A percentile compares a stretch with the other conserved stretches of the same genome.
Evolutionary conservation across 2,329 filamentous ascomycete genomes (phyloP).

Genomic region (Chrysosporium keratinophilum): DNA sequence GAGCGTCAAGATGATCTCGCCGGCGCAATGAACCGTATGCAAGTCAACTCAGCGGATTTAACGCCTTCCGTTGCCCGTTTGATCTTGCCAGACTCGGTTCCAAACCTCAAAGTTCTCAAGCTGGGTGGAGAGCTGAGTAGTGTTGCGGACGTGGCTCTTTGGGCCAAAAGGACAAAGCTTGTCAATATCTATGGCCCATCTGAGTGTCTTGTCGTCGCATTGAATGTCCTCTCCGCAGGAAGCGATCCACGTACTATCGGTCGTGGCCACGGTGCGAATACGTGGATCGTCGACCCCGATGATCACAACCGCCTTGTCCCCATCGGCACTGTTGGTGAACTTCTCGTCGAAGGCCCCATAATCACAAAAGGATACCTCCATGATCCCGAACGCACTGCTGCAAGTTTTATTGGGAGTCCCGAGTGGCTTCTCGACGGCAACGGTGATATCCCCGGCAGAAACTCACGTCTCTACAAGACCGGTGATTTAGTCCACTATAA

Average conservation of each 20-base stretch:
- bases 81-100: constrained; percentile 29
- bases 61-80: constrained; percentile 46
- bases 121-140: constrained; percentile 23
- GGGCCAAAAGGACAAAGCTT: constrained; percentile 25
- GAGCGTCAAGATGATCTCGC: constrained; percentile 33
- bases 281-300: constrained; percentile 20
- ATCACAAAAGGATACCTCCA: constrained; percentile 31
- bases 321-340: constrained; percentile 32
- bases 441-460: neutral
- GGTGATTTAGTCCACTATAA: constrained; percentile 20
- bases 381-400: constrained; percentile 14
- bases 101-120: constrained; percentile 29
- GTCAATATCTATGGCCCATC: constrained; percentile 29
- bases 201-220: constrained; percentile 16
- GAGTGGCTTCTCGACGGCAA: constrained; percentile 11
- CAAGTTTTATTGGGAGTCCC: constrained; percentile 18
- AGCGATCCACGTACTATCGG: constrained; percentile 19
- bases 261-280: constrained; percentile 6
- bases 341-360: constrained; percentile 31
- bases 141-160: constrained; percentile 19
- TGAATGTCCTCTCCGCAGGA: constrained; percentile 26
- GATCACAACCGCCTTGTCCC: constrained; percentile 19
- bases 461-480: constrained; percentile 18
- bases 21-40: neutral
- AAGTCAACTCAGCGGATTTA: constrained; percentile 42